Evolutionary conservation across 129 eudicot genomes (phyloP).

Genomic region (Flaveria linearis): DNA sequence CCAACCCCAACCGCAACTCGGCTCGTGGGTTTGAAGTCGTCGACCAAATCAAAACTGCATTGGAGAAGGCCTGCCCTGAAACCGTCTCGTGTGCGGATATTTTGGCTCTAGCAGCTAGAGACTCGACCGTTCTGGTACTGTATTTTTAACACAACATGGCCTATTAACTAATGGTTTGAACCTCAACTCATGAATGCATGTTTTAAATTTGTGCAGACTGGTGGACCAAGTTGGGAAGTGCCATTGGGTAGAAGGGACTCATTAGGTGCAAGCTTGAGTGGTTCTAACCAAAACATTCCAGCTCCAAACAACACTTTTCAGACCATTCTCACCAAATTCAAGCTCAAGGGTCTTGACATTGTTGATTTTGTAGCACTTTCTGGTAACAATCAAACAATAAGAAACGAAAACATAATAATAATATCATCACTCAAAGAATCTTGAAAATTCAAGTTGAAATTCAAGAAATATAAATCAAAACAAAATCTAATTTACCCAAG

Average conservation of each 20-base stretch:
- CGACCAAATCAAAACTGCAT: constrained; percentile 47
- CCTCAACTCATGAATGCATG: background rate
- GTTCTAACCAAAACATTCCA: constrained; percentile 59
- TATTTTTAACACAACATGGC: background rate
- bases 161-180: background rate
- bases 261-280: constrained; percentile 53
- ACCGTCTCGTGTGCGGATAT: constrained; percentile 55
- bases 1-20: constrained; percentile 51
- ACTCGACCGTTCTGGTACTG: constrained; percentile 41
- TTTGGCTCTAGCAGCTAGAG: constrained; percentile 50
- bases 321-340: constrained; percentile 54
- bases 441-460: background rate
- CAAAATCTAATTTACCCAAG: too few species aligned
- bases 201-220: constrained; percentile 37
- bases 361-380: constrained; percentile 47
- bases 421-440: background rate
- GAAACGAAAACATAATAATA: background rate
- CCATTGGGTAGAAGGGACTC: constrained; percentile 59
- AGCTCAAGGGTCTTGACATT: constrained; percentile 50
- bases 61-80: constrained; percentile 54
- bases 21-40: constrained; percentile 48
- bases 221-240: constrained; percentile 57
- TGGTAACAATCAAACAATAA: constrained; percentile 20
- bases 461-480: background rate
- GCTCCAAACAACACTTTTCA: constrained; percentile 60